A percentile compares a stretch with the other conserved stretches of the same genome.
phyloP scores from a whole-genome alignment of 345 rosid species.

The Populus davidiana region DNA sequence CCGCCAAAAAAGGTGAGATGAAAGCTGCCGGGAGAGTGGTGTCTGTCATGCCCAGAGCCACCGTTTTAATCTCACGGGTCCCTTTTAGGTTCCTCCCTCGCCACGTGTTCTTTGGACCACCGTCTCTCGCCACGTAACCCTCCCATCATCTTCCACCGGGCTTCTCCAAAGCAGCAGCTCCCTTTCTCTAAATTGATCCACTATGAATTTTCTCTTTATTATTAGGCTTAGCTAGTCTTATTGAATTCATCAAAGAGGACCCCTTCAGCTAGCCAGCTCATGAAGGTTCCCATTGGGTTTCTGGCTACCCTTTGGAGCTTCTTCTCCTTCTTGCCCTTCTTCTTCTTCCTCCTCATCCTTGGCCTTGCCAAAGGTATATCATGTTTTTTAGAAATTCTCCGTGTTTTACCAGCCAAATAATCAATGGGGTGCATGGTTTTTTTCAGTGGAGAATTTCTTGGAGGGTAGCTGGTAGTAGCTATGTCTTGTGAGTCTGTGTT shows the following conservation, averaged over 20 bases:
- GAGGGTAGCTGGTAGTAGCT: too few species aligned
- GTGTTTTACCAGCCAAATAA: too few species aligned
- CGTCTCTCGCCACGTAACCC: slow-evolving; percentile 21
- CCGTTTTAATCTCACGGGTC: not conserved
- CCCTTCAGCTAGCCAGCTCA: slow-evolving; percentile 1
- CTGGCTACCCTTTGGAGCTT: slow-evolving; percentile 67
- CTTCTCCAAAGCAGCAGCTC: not conserved
- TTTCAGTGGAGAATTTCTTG: too few species aligned
- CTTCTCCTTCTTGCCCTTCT: slow-evolving; percentile 62
- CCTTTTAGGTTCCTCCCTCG: slow-evolving; percentile 2
- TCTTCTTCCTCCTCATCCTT: slow-evolving; percentile 55
- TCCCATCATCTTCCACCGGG: not conserved
- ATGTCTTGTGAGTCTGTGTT: too few species aligned
- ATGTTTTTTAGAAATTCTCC: not conserved
- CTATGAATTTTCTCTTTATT: too few species aligned
- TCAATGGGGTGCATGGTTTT: too few species aligned
- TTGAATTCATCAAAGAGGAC: too few species aligned
- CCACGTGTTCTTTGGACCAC: slow-evolving; percentile 21
- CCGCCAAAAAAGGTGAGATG: slow-evolving; percentile 16
- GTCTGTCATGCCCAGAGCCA: too few species aligned
- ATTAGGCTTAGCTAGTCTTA: too few species aligned
- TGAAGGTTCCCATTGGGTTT: slow-evolving; percentile 68
- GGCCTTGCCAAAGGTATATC: slow-evolving; percentile 55
- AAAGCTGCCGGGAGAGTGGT: too few species aligned
- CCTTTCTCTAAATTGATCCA: too few species aligned